phyloP scores from a whole-genome alignment of 306 rosid genomes.

The Senna siamea region DNA sequence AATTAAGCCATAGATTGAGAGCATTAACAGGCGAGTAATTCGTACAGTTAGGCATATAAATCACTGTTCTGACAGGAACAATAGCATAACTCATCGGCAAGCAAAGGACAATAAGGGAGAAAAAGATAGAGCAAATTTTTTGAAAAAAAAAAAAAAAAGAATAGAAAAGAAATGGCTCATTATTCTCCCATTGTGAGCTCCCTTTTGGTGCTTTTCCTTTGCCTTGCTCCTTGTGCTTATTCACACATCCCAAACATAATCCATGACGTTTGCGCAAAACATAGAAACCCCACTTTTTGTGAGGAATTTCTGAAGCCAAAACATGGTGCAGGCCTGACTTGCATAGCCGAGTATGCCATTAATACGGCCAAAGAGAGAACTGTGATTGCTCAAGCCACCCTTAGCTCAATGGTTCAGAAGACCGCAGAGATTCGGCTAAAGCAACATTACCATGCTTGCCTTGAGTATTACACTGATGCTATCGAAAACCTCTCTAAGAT shows the following conservation, averaged over 20 bases:
- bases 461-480: background rate
- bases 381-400: background rate
- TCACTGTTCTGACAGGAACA: too few species aligned
- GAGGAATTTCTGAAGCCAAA: background rate
- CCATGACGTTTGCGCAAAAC: slow-evolving; percentile 32
- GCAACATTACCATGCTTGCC: background rate
- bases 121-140: background rate
- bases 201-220: slow-evolving; percentile 12
- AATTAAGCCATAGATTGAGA: too few species aligned
- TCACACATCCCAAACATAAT: background rate
- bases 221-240: background rate
- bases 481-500: background rate
- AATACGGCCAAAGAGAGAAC: background rate
- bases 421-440: background rate
- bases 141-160: background rate
- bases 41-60: too few species aligned
- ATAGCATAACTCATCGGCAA: background rate
- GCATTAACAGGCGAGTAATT: too few species aligned
- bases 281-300: slow-evolving; percentile 15
- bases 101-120: slow-evolving; percentile 1
- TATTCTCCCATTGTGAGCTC: background rate
- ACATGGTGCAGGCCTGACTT: background rate
- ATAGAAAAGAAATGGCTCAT: background rate
- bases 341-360: background rate
- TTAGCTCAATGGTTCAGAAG: background rate